Evolutionary conservation across 2,329 filamentous ascomycete species (phyloP).

Genomic region (Aotearoamyces nothofagi): DNA sequence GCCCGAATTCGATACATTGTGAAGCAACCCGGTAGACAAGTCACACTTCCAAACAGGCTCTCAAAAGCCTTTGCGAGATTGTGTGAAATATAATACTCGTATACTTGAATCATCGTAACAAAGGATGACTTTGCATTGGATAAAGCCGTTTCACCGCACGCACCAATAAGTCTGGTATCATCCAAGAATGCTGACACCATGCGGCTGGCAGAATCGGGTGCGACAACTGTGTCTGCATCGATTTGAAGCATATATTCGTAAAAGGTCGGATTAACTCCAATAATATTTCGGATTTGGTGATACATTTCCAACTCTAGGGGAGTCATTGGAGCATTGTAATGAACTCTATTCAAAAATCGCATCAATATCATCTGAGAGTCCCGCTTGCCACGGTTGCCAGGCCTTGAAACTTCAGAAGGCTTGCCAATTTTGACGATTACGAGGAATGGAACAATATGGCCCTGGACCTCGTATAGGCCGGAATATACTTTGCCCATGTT

Average conservation of each 20-base stretch:
- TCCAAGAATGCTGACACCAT: conserved; percentile 85
- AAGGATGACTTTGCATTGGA: conserved; percentile 88
- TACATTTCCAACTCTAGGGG: conserved; percentile 96
- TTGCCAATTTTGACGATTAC: conserved; percentile 94
- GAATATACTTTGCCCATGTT: conserved; percentile 99
- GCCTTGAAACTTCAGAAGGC: conserved; percentile 55
- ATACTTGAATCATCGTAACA: conserved; percentile 98
- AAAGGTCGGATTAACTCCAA: conserved; percentile 94
- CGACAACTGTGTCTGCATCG: conserved; percentile 92
- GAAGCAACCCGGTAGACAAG: conserved; percentile 96
- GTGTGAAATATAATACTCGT: conserved; percentile 99
- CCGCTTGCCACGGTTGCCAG: conserved; percentile 97
- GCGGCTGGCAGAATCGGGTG: conserved; percentile 74
- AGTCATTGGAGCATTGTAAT: conserved; percentile 94
- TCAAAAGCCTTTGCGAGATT: conserved; percentile 95
- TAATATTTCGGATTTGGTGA: conserved; percentile 96
- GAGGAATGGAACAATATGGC: conserved; percentile 94
- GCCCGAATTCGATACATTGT: conserved; percentile 97
- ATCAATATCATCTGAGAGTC: conserved; percentile 98
- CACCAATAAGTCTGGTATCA: conserved; percentile 83
- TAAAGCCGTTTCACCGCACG: conserved; percentile 88
- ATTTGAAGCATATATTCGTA: conserved; percentile 96
- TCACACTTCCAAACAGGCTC: conserved; percentile 91
- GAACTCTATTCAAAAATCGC: conserved; percentile 97
- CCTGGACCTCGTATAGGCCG: conserved; percentile 91